phyloP scores from a whole-genome alignment of 805 yeast genomes.

The Lipomyces orientalis region DNA sequence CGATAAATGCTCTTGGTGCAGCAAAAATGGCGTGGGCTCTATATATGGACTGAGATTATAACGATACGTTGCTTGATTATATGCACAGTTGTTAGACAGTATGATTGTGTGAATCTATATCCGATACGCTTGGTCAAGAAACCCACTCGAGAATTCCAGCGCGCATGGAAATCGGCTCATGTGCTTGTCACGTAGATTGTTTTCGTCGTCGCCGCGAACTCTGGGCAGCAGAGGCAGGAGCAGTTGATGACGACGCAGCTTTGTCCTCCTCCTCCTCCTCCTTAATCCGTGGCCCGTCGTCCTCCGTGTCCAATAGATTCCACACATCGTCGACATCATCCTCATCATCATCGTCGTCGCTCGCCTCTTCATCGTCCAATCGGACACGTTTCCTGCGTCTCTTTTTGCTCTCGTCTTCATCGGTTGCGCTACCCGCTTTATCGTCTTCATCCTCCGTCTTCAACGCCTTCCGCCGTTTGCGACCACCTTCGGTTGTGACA shows the following conservation, averaged over 20 bases:
- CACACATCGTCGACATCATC: slow-evolving; percentile 17
- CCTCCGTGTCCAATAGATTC: slow-evolving; percentile 23
- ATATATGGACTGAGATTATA: too few relatives aligned
- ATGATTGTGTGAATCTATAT: too few relatives aligned
- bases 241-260: background rate
- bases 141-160: too few relatives aligned
- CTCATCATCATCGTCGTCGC: slow-evolving; percentile 27
- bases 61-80: too few relatives aligned
- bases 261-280: background rate
- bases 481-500: slow-evolving; percentile 5
- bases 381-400: slow-evolving; percentile 17
- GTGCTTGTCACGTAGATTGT: background rate
- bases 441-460: background rate
- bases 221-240: background rate
- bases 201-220: slow-evolving; percentile 2
- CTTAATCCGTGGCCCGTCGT: background rate
- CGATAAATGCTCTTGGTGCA: too few relatives aligned
- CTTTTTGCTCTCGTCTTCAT: background rate
- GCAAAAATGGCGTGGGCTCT: too few relatives aligned
- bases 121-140: too few relatives aligned
- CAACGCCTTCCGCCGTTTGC: background rate
- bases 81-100: too few relatives aligned
- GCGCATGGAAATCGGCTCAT: too few relatives aligned
- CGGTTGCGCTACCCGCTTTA: background rate
- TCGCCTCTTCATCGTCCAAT: slow-evolving; percentile 13